Evolutionary conservation across 192 early-diverging fungal species (phyloP).

Genomic region (Umbelopsis ramanniana): DNA sequence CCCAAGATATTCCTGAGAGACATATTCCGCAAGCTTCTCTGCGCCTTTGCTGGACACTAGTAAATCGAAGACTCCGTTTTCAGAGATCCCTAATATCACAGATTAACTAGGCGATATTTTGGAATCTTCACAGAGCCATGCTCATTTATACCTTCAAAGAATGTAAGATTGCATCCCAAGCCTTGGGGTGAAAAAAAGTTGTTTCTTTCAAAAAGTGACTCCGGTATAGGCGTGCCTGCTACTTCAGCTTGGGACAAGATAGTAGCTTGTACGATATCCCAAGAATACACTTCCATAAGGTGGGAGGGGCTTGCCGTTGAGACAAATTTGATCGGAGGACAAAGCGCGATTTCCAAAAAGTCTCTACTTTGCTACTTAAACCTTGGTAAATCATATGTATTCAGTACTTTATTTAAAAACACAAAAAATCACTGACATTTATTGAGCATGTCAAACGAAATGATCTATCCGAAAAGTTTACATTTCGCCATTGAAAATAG

Average conservation of each 20-base stretch:
- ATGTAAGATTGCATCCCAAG: background rate
- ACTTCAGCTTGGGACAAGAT: background rate
- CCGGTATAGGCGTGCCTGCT: background rate
- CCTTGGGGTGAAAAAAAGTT: background rate
- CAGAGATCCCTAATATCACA: background rate
- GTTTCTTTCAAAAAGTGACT: background rate
- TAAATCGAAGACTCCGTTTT: background rate
- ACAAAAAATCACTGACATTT: no score
- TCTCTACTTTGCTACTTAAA: no score
- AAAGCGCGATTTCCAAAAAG: no score
- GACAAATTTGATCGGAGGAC: background rate
- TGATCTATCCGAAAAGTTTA: no score
- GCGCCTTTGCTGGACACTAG: background rate
- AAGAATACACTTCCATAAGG: constrained; percentile 5
- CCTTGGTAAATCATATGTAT: no score
- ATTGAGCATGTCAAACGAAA: no score
- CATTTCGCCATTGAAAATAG: no score
- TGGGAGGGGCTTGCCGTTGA: background rate
- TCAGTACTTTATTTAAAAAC: no score
- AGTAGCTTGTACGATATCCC: background rate
- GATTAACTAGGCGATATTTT: background rate
- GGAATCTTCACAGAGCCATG: background rate
- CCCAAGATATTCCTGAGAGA: background rate
- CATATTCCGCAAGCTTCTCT: background rate
- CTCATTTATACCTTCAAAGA: background rate